Conservation (phyloP, 345 rosid species). For the Excoecaria agallocha region DNA sequence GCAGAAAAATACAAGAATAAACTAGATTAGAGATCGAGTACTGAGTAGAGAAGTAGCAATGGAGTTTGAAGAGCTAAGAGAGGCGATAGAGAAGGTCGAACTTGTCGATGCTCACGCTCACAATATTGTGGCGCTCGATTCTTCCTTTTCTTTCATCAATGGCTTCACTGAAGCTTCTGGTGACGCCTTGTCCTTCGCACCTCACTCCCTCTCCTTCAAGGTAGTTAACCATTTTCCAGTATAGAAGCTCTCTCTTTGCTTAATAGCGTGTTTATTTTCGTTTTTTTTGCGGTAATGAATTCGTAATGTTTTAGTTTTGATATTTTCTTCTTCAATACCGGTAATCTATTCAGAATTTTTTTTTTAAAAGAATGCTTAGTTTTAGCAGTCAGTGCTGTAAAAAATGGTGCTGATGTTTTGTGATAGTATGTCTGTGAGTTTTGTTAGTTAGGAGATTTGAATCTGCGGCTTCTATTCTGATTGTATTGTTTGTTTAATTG, state of each 20-base stretch:
- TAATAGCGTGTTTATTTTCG: not conserved
- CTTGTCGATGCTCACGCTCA: constrained; percentile 84
- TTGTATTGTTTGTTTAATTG: not conserved
- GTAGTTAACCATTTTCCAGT: constrained; percentile 20
- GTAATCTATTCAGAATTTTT: no score
- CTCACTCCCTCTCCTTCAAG: constrained; percentile 81
- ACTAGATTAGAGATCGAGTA: no score
- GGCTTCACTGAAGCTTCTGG: constrained; percentile 75
- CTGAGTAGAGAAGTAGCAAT: constrained; percentile 15
- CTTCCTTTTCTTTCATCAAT: constrained; percentile 63
- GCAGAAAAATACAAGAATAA: no score
- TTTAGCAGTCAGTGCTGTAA: no score
- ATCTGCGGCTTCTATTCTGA: not conserved
- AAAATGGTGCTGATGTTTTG: not conserved
- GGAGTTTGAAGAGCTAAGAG: constrained; percentile 55
- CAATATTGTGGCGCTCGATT: constrained; percentile 69
- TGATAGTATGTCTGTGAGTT: not conserved
- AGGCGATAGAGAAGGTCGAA: constrained; percentile 49
- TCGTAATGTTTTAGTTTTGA: not conserved
- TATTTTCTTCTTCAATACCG: not conserved
- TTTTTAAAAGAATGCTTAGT: no score
- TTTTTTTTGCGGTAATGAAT: not conserved
- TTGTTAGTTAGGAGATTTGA: not conserved
- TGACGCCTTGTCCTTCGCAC: constrained; percentile 63
- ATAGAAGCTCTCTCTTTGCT: not conserved